A percentile compares a stretch with the other conserved stretches of the same genome.
Conservation (phyloP, 1,284 basidiomycete species). For the Fomitopsis palustris region DNA sequence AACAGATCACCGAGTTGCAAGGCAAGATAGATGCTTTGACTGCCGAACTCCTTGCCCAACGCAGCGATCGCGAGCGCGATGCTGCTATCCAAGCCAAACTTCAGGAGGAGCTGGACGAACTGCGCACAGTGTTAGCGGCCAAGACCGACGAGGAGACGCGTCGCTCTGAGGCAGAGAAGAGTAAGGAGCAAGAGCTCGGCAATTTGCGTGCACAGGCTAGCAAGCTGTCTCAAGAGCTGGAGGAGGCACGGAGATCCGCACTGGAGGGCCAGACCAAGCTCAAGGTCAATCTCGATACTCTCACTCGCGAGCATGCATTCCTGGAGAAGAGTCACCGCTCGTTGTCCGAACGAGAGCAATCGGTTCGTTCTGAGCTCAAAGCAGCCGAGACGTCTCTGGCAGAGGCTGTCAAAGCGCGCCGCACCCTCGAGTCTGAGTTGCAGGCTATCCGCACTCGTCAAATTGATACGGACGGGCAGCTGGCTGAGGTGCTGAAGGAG, state of each 20-base stretch:
- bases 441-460: slow-evolving; percentile 70
- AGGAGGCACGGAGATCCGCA: slow-evolving; percentile 51
- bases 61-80: slow-evolving; percentile 57
- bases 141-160: slow-evolving; percentile 87
- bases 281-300: slow-evolving; percentile 63
- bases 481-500: slow-evolving; percentile 57
- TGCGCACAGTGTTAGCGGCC: slow-evolving; percentile 77
- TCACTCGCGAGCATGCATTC: slow-evolving; percentile 52
- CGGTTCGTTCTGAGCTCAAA: slow-evolving; percentile 47
- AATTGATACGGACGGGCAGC: slow-evolving; percentile 64
- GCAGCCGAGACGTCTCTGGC: slow-evolving; percentile 52
- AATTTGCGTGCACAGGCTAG: slow-evolving; percentile 69
- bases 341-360: slow-evolving; percentile 56
- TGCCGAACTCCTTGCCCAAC: slow-evolving; percentile 64
- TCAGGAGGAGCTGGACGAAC: slow-evolving; percentile 83
- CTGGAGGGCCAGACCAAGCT: slow-evolving; percentile 66
- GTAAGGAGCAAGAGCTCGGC: slow-evolving; percentile 81
- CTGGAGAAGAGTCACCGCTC: slow-evolving; percentile 60
- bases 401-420: slow-evolving; percentile 70
- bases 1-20: slow-evolving; percentile 65
- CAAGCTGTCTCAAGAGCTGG: slow-evolving; percentile 58
- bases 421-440: slow-evolving; percentile 74
- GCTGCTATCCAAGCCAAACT: slow-evolving; percentile 54
- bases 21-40: slow-evolving; percentile 67
- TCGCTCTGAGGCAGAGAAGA: slow-evolving; percentile 81